These are phyloP conservation scores for Nitzschia palea DNA, from an alignment of 108 stramenopile species.

Conservation along the genomic window DNA sequence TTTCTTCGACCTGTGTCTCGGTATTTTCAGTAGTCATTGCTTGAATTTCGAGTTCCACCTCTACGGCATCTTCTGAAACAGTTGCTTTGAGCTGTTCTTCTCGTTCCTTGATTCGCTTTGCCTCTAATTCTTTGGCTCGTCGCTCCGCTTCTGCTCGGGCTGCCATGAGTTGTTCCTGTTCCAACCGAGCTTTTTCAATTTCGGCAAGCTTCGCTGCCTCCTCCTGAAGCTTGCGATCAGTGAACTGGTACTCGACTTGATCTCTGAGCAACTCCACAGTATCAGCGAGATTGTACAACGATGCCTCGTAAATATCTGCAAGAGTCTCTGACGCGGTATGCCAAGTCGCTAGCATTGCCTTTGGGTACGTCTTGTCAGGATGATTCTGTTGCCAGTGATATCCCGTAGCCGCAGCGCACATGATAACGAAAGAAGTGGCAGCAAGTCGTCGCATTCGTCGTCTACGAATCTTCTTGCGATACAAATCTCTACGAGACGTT, in stretches of 20 bases:
- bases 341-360: conserved; percentile 16
- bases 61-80: not conserved
- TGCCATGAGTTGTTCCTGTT: conserved; percentile 2
- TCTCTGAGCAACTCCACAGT: conserved; percentile 5
- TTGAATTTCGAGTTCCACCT: not conserved
- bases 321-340: not conserved
- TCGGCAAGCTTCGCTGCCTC: conserved; percentile 2
- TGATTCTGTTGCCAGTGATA: conserved; percentile 29
- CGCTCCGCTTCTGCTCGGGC: conserved; percentile 2
- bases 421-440: conserved; percentile 4
- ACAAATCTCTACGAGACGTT: conserved; percentile 27
- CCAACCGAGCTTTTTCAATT: not conserved
- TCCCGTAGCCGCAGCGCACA: not conserved
- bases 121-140: conserved; percentile 2
- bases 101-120: conserved; percentile 1
- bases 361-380: conserved; percentile 11
- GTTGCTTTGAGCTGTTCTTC: conserved; percentile 14
- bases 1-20: conserved; percentile 5
- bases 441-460: conserved; percentile 24
- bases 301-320: not conserved
- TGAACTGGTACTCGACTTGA: conserved; percentile 18
- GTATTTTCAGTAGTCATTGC: not conserved
- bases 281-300: not conserved
- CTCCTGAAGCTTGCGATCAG: conserved; percentile 24
- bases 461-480: conserved; percentile 23